Evolutionary conservation across 2,329 filamentous ascomycete genomes (phyloP).

Genomic region (Colletotrichum camelliae): DNA sequence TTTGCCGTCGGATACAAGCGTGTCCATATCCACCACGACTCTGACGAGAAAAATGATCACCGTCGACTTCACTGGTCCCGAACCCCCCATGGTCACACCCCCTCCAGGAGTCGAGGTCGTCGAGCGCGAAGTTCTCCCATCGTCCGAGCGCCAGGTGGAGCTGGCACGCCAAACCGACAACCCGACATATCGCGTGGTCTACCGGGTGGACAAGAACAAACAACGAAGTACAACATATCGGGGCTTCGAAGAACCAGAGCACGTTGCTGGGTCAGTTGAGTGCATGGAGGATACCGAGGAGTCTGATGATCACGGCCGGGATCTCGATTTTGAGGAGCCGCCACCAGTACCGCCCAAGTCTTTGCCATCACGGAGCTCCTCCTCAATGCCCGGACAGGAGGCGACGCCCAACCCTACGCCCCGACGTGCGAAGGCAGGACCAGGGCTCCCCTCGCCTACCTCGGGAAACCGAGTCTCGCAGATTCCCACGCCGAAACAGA

Average conservation of each 20-base stretch:
- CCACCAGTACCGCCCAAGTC: conserved; percentile 25
- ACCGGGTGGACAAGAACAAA: conserved; percentile 61
- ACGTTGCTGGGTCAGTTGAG: conserved; percentile 30
- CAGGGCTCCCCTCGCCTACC: not conserved
- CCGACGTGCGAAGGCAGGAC: not conserved
- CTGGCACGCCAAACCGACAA: conserved; percentile 25
- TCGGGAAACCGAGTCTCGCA: conserved; percentile 21
- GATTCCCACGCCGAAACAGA: conserved; percentile 26
- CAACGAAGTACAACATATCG: conserved; percentile 46
- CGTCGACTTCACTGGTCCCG: conserved; percentile 63
- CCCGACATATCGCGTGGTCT: conserved; percentile 61
- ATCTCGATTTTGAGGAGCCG: not conserved
- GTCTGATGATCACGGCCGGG: not conserved
- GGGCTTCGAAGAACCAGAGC: conserved; percentile 34
- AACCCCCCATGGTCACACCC: conserved; percentile 55
- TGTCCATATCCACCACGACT: conserved; percentile 65
- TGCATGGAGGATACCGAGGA: conserved; percentile 27
- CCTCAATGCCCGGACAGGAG: not conserved
- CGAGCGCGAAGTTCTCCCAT: conserved; percentile 55
- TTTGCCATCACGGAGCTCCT: not conserved
- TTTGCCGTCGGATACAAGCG: conserved; percentile 59
- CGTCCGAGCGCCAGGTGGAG: conserved; percentile 33
- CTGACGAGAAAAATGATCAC: conserved; percentile 68
- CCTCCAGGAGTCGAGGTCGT: conserved; percentile 63
- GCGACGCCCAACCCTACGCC: not conserved